phyloP scores from a whole-genome alignment of 148 eudicot species.

The Amaranthus palmeri region DNA sequence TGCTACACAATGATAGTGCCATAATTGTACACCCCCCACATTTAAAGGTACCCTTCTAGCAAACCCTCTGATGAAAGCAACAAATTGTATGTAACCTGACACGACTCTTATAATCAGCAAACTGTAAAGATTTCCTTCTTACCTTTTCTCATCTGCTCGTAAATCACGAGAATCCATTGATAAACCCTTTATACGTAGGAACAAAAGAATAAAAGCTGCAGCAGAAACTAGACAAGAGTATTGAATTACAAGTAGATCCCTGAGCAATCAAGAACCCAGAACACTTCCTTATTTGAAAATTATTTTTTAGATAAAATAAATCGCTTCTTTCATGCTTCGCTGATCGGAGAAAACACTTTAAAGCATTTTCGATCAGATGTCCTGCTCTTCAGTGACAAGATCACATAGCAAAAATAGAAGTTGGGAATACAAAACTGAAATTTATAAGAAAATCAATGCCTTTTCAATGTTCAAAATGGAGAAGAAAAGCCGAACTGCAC shows the following conservation, averaged over 20 bases:
- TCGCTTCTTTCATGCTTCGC: slow-evolving; percentile 4
- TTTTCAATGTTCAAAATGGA: slow-evolving; percentile 29
- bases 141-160: no score
- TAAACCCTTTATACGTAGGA: not conserved
- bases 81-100: no score
- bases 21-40: no score
- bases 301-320: slow-evolving; percentile 3
- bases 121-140: no score
- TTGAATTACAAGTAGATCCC: slow-evolving; percentile 3
- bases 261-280: not conserved
- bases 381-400: slow-evolving; percentile 14
- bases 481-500: slow-evolving; percentile 87
- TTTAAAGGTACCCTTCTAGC: no score
- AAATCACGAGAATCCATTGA: not conserved
- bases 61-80: no score
- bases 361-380: slow-evolving; percentile 12
- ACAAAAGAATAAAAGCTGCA: not conserved
- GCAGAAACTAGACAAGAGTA: slow-evolving; percentile 5
- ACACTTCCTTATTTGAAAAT: slow-evolving; percentile 16
- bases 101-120: no score
- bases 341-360: slow-evolving; percentile 8
- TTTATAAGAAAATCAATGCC: slow-evolving; percentile 13
- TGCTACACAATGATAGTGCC: no score
- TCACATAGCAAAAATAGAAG: not conserved
- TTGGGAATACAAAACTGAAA: slow-evolving; percentile 9